Evolutionary conservation across 129 eudicot species (phyloP), one percentile per base, ranked within the genome.

Genomic region (Apium graveolens): DNA sequence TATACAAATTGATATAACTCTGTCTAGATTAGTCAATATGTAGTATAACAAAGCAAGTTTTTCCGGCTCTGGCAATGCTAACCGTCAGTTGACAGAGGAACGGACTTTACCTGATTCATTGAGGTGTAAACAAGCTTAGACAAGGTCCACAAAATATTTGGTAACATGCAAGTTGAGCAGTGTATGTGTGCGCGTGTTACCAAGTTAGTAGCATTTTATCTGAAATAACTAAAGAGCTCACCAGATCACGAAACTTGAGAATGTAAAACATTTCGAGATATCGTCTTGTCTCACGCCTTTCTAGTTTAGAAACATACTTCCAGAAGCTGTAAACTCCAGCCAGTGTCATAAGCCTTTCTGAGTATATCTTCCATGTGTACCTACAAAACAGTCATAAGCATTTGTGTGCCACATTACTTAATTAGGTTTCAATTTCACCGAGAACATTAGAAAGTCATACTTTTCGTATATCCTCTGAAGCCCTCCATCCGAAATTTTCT

Each of bases 191-290:
- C 3, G 37, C 37, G 37, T 55, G 11, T 21, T 21, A 55, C 29
- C 63, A 55, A 55, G 12, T 55, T 55, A 8, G 27, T 24, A 55
- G 29, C 63, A 55, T 24, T 24, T 24, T 57, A 46, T 26, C 11
- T 29, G 21, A 39, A 69, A 70, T 71, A 35, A 35, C 20, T 70
- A 35, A 79, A 31, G 72, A 48, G 76, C 97, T 89, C 45, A 95
- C 99, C 95, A 96, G 81, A 73, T 92, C 95, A 34, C 97, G 91
- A 85, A 88, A 90, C 88, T 92, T 96, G 79, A 96, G 97, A 83
- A 92, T 96, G 90, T 92, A 90, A 78, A 96, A 96, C 99, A 96
- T 96, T 87, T 96, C 97, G 43, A 96, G 99, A 78, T 96, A 96
- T 73, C 97, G 97, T 43, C 97, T 86, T 10, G 84, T 96, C 83